Evolutionary conservation across 441 rosid species (phyloP), one percentile per base, ranked within the genome.

Genomic region (Jatropha podagrica): DNA sequence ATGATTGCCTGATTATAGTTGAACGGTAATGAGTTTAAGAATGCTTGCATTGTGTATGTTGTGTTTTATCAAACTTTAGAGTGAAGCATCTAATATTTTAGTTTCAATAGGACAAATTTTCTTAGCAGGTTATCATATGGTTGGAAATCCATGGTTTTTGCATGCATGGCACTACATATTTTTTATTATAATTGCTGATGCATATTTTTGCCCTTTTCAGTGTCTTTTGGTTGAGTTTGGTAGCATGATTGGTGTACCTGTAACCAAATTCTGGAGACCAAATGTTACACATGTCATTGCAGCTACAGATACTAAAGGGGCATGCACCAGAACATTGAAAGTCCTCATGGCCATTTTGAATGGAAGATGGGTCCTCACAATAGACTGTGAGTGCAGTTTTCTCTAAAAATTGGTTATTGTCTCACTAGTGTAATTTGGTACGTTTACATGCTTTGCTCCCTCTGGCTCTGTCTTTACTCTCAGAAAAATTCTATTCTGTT

Each of bases 211-310:
- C 44, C 56, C 66, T 12, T 49, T 56, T 20, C 56, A 95, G 97
- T 73, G 68, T 77, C 83, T 85, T 76, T 75, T 93, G 87, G 86
- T 84, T 67, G 80, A 81, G 72, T 86, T 95, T 82, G 92, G 92
- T 15, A 81, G 40, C 59, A 84, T 70, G 75, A 71, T 85, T 71
- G 90, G 87, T 56, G 94, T 81, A 55, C 74, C 84, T 54, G 92
- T 95, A 55, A 82, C 88, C 68, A 92, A 89, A 79, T 85, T 83
- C 81, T 92, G 96, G 97, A 84, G 68, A 69, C 89, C 97, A 78
- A 82, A 80, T 73, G 97, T 90, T 48, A 90, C 99, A 40, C 98
- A 92, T 79, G 90, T 93, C 65, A 88, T 95, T 85, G 98, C 98
- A 73, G 86, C 96, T 49, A 87, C 89, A 61, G 86, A 88, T 78